Base-by-base conservation (phyloP, 2,329 filamentous ascomycete genomes). In the Fusarium paranaense region DNA sequence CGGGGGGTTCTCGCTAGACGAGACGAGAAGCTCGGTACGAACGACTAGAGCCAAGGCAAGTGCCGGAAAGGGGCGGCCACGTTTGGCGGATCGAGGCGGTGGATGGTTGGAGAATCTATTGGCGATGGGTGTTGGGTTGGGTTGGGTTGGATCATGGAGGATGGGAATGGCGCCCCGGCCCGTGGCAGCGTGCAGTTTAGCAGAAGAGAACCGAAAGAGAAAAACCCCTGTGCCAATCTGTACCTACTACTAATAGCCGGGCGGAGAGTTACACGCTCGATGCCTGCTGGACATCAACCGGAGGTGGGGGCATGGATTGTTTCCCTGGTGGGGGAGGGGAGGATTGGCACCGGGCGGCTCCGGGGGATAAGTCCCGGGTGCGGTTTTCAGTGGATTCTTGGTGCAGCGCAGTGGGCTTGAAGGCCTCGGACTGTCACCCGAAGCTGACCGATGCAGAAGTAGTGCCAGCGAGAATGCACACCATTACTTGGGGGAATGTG, bases 21-120 rank as follows among this genome's bases (percentile, higher is more conserved):
- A 37, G 35, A 37, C 52, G 27, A 16, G 33, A 27, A 68, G 22
- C 30, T 54, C 61, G 52, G 45, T 64, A 66, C 60, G 62, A 59
- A 52, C 25, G 32, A 45, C 45, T 52, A 27, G 22, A 65, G 25
- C 47, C 37, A 62, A 25, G 42, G 25, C 54, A 63, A 62, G 37
- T 72, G 60, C 66, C 68, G 62, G 68, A 56, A 70, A 63, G 63
- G 68, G 69, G 74, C 52, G 70, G 69, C 66, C 75, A 78, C 68
- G 63, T 78, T 76, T 75, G 64, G 64, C 64, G 57, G 58, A 66
- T 62, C 52, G 57, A 70, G 69, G 64, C 66, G 66, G 65, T 78
- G 74, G 76, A 70, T 78, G 73, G 76, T 64, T 76, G 52, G 64
- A 52, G 62, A 38, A 58, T 57, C 25, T 33, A 52, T 64, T 60